phyloP scores from a whole-genome alignment of 164 flowering plant species.

The Paratinospora sagittata region DNA sequence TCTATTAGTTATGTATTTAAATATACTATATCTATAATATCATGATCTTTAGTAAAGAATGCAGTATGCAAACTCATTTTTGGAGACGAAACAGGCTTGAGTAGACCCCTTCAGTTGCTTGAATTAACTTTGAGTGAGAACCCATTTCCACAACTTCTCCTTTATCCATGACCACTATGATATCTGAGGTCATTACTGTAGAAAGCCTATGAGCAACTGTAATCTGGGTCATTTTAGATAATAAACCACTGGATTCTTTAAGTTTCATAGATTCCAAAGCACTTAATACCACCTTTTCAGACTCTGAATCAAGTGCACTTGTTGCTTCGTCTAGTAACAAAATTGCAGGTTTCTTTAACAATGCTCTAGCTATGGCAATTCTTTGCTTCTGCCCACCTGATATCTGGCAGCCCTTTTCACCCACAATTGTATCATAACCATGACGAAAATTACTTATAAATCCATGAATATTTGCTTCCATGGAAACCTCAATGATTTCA shows the following conservation, averaged over 20 bases:
- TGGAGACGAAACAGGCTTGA: slow-evolving; percentile 48
- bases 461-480: slow-evolving; percentile 48
- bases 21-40: too few relatives aligned
- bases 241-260: slow-evolving; percentile 11
- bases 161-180: slow-evolving; percentile 58
- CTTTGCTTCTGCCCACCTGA: slow-evolving; percentile 77
- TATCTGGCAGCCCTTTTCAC: slow-evolving; percentile 68
- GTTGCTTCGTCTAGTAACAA: slow-evolving; percentile 68
- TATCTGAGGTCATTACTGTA: slow-evolving; percentile 50
- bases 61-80: neutral
- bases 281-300: slow-evolving; percentile 42
- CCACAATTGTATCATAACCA: slow-evolving; percentile 60
- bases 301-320: slow-evolving; percentile 69
- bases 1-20: too few relatives aligned
- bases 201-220: slow-evolving; percentile 71
- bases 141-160: slow-evolving; percentile 65
- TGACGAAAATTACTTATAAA: slow-evolving; percentile 53
- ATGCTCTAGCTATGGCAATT: slow-evolving; percentile 65
- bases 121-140: slow-evolving; percentile 36
- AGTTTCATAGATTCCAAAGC: slow-evolving; percentile 37
- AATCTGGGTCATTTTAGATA: slow-evolving; percentile 38
- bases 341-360: slow-evolving; percentile 55
- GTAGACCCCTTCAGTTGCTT: slow-evolving; percentile 40
- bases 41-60: neutral
- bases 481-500: slow-evolving; percentile 47